Base-by-base conservation (phyloP, 2,329 filamentous ascomycete species). In the Lachnellula subtilissima region DNA sequence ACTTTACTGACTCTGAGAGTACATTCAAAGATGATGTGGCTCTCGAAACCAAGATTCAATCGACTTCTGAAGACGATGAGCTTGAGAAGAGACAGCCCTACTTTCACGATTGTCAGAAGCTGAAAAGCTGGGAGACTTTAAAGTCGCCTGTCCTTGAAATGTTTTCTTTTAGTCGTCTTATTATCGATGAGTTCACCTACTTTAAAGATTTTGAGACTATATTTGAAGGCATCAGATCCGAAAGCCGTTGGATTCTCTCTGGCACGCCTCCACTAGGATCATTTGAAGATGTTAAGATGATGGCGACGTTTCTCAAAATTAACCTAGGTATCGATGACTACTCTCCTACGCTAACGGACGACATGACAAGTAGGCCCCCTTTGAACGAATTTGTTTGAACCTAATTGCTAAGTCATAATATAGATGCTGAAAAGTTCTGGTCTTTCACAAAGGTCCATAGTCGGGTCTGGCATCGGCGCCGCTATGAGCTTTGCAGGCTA, bases 131-230 rank as follows among this genome's bases (percentile, higher is more conserved):
- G 32, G 6, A 45, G 28, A 17, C 42, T 61, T 46, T 53, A 48
- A 23, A 50, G 37, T 22, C 73, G 0, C 48, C 49, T 8, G 7
- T 55, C 4, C 64, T 88, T 0, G 83, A 87, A 57, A 76, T 83
- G 62, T 87, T 87, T 64, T 68, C 72, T 2, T 88, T 82, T 66
- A 79, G 80, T 53, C 75, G 85, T 5, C 56, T 88, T 0, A 76
- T 88, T 2, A 73, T 87, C 1, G 85, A 88, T 58, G 85, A 88
- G 61, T 87, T 82, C 61, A 81, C 84, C 0, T 84, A 86, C 59
- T 70, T 80, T 5, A 72, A 74, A 46, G 65, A 71, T 15, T 67
- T 36, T 4, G 42, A 50, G 4, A 19, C n/a, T 9, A 53, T 39
- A 5, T 15, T 53, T 3, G 9, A 57, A 8, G 42, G 53, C n/a